Percentiles rank a stretch among this genome's conserved stretches.
These are phyloP conservation scores for Thermomucor indicae-seudaticae DNA, from an alignment of 371 early-diverging fungal species.

Conservation along the genomic window DNA sequence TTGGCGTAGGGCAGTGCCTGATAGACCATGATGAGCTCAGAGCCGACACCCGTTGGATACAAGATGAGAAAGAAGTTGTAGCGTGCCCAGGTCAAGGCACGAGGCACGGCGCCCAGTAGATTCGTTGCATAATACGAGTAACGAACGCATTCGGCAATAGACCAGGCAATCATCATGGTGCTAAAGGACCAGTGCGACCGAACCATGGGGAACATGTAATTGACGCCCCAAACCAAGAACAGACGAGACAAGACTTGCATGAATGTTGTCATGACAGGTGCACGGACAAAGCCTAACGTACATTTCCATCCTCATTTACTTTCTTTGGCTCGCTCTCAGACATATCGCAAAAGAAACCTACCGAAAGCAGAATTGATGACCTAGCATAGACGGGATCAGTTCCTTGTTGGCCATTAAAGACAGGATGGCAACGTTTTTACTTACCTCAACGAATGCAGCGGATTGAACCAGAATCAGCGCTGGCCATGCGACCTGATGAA, in stretches of 20 bases:
- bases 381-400: constrained; percentile 15
- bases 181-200: constrained; percentile 65
- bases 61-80: constrained; percentile 61
- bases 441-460: constrained; percentile 75
- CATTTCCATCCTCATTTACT: too few relatives aligned
- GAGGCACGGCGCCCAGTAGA: constrained; percentile 51
- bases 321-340: too few relatives aligned
- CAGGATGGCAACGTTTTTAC: too few relatives aligned
- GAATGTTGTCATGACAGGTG: constrained; percentile 74
- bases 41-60: constrained; percentile 87
- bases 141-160: constrained; percentile 85
- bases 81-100: constrained; percentile 61
- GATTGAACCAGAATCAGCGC: constrained; percentile 68
- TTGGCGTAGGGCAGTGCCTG: constrained; percentile 67
- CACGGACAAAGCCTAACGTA: constrained; percentile 67
- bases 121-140: constrained; percentile 82
- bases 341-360: constrained; percentile 3
- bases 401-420: too few relatives aligned
- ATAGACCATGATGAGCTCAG: constrained; percentile 78
- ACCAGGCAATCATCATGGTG: constrained; percentile 91
- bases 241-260: constrained; percentile 88
- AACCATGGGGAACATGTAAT: constrained; percentile 64
- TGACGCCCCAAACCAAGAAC: constrained; percentile 80
- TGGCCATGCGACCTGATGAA: constrained; percentile 58
- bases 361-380: constrained; percentile 21